Percentiles rank a stretch among this genome's conserved stretches.
Evolutionary conservation across 2,329 filamentous ascomycete species (phyloP).

Genomic region (Phialophora verrucosa): DNA sequence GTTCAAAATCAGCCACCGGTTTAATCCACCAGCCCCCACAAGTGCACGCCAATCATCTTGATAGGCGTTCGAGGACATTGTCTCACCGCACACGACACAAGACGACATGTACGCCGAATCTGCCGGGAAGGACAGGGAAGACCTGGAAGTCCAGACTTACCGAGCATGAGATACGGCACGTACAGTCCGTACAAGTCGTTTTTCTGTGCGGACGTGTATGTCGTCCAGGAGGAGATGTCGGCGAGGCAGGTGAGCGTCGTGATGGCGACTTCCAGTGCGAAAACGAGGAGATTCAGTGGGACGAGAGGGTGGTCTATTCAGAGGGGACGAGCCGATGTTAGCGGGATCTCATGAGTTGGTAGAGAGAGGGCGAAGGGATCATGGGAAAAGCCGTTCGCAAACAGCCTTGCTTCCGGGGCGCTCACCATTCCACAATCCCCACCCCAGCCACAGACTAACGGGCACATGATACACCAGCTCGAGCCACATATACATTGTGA

Average conservation of each 20-base stretch:
- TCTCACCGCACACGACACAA: background rate
- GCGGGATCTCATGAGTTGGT: background rate
- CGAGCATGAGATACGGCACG: conserved; percentile 62
- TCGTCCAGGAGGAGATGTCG: conserved; percentile 64
- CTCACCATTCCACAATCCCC: conserved; percentile 58
- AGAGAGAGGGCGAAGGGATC: background rate
- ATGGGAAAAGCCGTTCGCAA: background rate
- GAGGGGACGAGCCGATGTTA: background rate
- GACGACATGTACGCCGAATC: background rate
- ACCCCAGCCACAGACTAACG: conserved; percentile 64
- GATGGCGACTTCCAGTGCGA: conserved; percentile 63
- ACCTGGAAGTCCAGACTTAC: conserved; percentile 48
- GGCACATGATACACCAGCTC: conserved; percentile 68
- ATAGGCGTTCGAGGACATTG: background rate
- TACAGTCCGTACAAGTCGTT: conserved; percentile 59
- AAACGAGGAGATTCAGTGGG: conserved; percentile 66
- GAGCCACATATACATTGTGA: conserved; percentile 62
- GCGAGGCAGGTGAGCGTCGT: conserved; percentile 68
- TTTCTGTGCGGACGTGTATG: conserved; percentile 54
- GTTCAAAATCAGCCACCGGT: background rate
- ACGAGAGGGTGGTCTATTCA: conserved; percentile 60
- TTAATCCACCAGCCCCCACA: background rate
- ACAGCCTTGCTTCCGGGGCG: background rate
- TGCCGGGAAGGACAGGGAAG: conserved; percentile 3
- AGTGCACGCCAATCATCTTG: background rate